These are phyloP conservation scores for Melanopsichium pennsylvanicum DNA, from an alignment of 1,284 basidiomycete species.

Conservation along the genomic window DNA sequence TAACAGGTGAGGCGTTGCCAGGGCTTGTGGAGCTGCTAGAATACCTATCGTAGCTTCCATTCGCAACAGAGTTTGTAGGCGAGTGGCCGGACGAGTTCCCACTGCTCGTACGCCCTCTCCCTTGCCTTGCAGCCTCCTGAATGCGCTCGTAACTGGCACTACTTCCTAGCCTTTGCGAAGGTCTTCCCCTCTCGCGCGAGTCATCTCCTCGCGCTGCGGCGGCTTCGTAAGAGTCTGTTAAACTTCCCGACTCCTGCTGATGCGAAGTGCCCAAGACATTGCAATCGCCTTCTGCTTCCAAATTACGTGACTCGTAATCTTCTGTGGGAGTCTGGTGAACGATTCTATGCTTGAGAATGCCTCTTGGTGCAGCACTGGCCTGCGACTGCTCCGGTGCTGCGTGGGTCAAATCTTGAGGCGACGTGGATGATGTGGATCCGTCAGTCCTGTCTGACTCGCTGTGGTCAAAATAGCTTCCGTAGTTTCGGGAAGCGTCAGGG, in stretches of 20 bases:
- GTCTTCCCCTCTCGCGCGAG: conserved; percentile 44
- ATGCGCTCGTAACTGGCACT: conserved; percentile 59
- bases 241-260: conserved; percentile 27
- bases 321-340: conserved; percentile 32
- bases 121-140: conserved; percentile 48
- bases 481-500: conserved; percentile 45
- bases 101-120: conserved; percentile 37
- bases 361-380: conserved; percentile 43
- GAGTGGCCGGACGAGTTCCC: conserved; percentile 35
- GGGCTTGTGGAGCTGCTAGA: conserved; percentile 24
- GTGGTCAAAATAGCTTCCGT: conserved; percentile 49
- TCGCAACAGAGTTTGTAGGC: conserved; percentile 33
- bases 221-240: conserved; percentile 32
- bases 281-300: conserved; percentile 39
- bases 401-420: conserved; percentile 45
- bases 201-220: conserved; percentile 30
- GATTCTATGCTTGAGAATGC: conserved; percentile 52
- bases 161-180: conserved; percentile 52
- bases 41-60: conserved; percentile 37
- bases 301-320: conserved; percentile 31
- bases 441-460: conserved; percentile 50
- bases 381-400: conserved; percentile 42
- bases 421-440: conserved; percentile 43
- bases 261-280: conserved; percentile 40
- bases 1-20: conserved; percentile 29